Evolutionary conservation across 371 early-diverging fungal species (phyloP), one percentile per base, ranked within the genome.

Genomic region (Apophysomyces sp.): DNA sequence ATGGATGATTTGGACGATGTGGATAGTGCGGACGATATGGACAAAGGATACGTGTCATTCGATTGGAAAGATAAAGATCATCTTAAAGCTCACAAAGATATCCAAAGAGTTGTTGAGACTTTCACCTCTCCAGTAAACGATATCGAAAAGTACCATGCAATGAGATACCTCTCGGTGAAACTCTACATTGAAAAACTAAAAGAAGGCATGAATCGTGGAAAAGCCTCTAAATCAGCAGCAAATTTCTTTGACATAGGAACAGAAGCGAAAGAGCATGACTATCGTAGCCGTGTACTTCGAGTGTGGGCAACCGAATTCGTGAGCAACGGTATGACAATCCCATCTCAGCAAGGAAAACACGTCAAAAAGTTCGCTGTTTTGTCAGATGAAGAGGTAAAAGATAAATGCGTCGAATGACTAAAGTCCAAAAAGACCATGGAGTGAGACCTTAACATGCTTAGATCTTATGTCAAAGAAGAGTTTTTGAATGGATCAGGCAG

Each of bases 281-380:
- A 37, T 37, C 37, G 37, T n/a, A 37, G 37, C 11, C 37, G 37
- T 37, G 36, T 29, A 16, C 51, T 60, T 24, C 28, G 34, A 37
- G 5, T n/a, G 11, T 60, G 53, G 52, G 52, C 32, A 8, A 31
- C 26, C n/a, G 34, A 60, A 53, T 60, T 32, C 21, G 4, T 60
- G 4, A 32, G 32, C 12, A 7, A 24, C 5, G 60, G 52, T 3
- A 18, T 36, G 12, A 12, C 52, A 4, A 29, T 36, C 16, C 52
- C 53, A 21, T 31, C 49, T 24, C 51, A 27, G 4, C 60, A 60
- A 32, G 37, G 60, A 13, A 52, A 34, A 15, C 60, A 53, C 29
- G 36, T 24, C 12, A 60, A 60, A 31, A 31, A 27, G 31, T 13
- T 6, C 3, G 41, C 60, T 7, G 3, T 53, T 9, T 39, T 60